phyloP scores from a whole-genome alignment of 176 grass and related monocot species.

The Triticum urartu region DNA sequence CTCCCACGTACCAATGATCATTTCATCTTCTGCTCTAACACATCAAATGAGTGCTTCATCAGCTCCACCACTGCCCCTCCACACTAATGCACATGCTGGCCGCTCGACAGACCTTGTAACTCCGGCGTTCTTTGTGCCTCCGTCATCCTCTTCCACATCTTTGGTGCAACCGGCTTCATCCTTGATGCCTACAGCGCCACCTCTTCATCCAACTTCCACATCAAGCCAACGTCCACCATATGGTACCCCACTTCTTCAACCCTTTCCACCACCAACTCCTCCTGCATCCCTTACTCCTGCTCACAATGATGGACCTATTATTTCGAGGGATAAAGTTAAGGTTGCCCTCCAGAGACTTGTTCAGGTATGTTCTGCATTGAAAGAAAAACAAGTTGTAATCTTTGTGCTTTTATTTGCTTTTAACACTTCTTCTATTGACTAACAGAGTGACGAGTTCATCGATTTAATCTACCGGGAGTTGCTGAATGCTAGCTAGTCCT shows the following conservation, averaged over 20 bases:
- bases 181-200: slow-evolving; percentile 39
- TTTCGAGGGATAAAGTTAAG: slow-evolving; percentile 77
- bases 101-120: slow-evolving; percentile 62
- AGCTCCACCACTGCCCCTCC: slow-evolving; percentile 45
- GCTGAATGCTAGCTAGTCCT: slow-evolving; percentile 23
- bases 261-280: slow-evolving; percentile 66
- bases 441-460: slow-evolving; percentile 74
- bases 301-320: slow-evolving; percentile 38
- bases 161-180: slow-evolving; percentile 38
- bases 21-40: slow-evolving; percentile 33
- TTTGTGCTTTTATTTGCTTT: not conserved
- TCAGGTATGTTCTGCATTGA: slow-evolving; percentile 46
- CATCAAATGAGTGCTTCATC: slow-evolving; percentile 48
- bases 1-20: slow-evolving; percentile 30
- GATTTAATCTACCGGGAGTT: slow-evolving; percentile 65
- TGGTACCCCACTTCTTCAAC: slow-evolving; percentile 63
- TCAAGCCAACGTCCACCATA: slow-evolving; percentile 40
- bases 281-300: slow-evolving; percentile 59
- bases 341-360: slow-evolving; percentile 66
- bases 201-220: slow-evolving; percentile 37
- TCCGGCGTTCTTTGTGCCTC: slow-evolving; percentile 62
- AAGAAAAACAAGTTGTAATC: not conserved
- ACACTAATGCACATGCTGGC: slow-evolving; percentile 26
- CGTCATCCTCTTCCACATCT: slow-evolving; percentile 40
- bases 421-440: slow-evolving; percentile 6